Evolutionary conservation across 1,284 basidiomycete genomes (phyloP).

Genomic region (Pseudozyma sp.): DNA sequence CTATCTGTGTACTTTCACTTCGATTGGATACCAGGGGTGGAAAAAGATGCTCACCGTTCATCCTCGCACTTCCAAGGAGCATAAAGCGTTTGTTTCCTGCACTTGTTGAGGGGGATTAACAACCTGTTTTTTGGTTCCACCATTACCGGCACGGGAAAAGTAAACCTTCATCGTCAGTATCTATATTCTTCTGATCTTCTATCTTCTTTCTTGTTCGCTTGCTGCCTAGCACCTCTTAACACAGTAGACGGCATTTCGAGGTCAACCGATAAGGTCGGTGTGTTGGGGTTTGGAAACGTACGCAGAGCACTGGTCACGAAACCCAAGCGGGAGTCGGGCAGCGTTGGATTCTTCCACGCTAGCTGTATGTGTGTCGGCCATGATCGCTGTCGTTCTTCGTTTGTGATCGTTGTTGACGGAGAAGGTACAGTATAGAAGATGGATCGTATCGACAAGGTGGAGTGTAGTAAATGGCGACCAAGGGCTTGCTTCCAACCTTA

Average conservation of each 20-base stretch:
- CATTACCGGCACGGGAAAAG: neutral
- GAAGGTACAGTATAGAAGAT: neutral
- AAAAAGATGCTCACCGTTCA: conserved; percentile 72
- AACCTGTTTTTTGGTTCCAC: conserved; percentile 72
- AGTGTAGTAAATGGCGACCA: neutral
- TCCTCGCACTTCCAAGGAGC: conserved; percentile 86
- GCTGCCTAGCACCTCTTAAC: too few species aligned
- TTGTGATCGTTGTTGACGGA: neutral
- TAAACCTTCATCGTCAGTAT: conserved; percentile 6
- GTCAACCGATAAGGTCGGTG: too few species aligned
- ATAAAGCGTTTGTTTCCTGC: conserved; percentile 79
- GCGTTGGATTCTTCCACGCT: conserved; percentile 85
- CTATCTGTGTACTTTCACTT: too few species aligned
- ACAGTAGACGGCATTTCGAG: too few species aligned
- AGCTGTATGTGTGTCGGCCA: conserved; percentile 73
- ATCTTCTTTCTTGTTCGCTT: neutral
- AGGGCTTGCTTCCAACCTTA: neutral
- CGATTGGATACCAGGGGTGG: too few species aligned
- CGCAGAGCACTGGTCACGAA: conserved; percentile 92
- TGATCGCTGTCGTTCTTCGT: conserved; percentile 13
- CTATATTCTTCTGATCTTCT: neutral
- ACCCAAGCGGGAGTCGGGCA: conserved; percentile 81
- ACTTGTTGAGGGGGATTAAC: conserved; percentile 85
- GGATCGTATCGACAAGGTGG: neutral
- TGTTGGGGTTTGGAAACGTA: conserved; percentile 75